Conservation (phyloP, 2,329 filamentous ascomycete species). For the Westerdykella ornata region DNA sequence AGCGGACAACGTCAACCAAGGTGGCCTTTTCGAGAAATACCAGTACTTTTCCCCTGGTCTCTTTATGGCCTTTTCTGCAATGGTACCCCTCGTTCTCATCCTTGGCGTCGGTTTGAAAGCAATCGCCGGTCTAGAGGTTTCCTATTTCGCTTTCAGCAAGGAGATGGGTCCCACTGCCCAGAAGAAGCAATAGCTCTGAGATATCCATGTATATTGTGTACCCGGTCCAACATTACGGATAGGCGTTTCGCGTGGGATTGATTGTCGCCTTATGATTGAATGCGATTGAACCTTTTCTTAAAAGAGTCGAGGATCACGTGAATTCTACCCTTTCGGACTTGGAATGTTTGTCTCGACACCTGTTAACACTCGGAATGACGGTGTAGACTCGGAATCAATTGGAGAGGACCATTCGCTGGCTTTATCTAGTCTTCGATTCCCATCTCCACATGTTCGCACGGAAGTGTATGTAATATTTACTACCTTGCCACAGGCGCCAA, state of each 20-base stretch:
- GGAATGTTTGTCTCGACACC: too few relatives aligned
- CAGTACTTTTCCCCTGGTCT: constrained; percentile 88
- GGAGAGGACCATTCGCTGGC: too few relatives aligned
- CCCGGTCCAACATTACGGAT: constrained; percentile 11
- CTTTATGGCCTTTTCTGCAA: constrained; percentile 75
- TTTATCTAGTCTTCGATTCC: too few relatives aligned
- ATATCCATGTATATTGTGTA: constrained; percentile 12
- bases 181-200: constrained; percentile 58
- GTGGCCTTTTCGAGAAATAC: constrained; percentile 76
- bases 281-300: background rate
- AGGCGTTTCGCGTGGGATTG: constrained; percentile 4
- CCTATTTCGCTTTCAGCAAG: constrained; percentile 93
- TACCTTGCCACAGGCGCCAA: too few relatives aligned
- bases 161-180: constrained; percentile 85
- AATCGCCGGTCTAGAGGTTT: constrained; percentile 74
- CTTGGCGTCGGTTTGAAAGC: constrained; percentile 71
- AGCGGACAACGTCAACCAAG: constrained; percentile 18
- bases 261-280: background rate
- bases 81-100: constrained; percentile 67
- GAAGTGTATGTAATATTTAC: too few relatives aligned
- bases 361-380: too few relatives aligned
- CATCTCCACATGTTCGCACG: too few relatives aligned
- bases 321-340: too few relatives aligned
- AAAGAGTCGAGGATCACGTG: too few relatives aligned
- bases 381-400: too few relatives aligned